Evolutionary conservation across 2,329 filamentous ascomycete genomes (phyloP), one percentile per base, ranked within the genome.

Genomic region (Huntiella decipiens): DNA sequence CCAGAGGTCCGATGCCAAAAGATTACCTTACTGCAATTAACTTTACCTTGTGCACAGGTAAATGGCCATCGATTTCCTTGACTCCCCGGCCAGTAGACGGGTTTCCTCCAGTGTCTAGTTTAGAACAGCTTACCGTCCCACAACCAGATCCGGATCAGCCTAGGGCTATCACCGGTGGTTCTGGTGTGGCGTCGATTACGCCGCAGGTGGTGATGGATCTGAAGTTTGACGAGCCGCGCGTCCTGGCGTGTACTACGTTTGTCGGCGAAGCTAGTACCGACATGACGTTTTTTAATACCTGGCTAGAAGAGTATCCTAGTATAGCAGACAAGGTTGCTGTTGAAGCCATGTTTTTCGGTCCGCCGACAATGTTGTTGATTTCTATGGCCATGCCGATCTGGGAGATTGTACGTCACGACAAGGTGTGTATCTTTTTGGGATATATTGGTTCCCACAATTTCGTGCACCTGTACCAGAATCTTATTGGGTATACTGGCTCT

Each of bases 371-470:
- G 63, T 60, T 79, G 6, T 61, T 79, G 28, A 74, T 79, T 45
- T 79, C 75, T 3, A 79, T 79, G 71, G 74, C 75, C 3, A 66
- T 71, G 48, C 66, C 68, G 4, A 66, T 79, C 11, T 79, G 74
- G 73, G 74, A 70, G 52, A 66, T 77, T 16, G 71, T 79, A 5
- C 71, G 77, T 58, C 71, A 76, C 50, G 74, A 79, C 52, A 77
- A 78, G 54, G 74, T 78, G 16, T 79, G 75, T 58, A 75, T 71
- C 52, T 78, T 75, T 50, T 56, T 79, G 39, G 76, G 76, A 31
- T 74, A 75, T 52, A 71, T 79, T 52, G 77, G 70, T 53, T 79
- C 76, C 1, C 73, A 77, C 54, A 79, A 79, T 58, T 73, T 79
- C 69, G 71, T 74, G 6, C 70, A 74, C 45, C 64, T 79, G 6